Base-by-base conservation (phyloP, 805 yeast species). In the Saccharomyces eubayanus region DNA sequence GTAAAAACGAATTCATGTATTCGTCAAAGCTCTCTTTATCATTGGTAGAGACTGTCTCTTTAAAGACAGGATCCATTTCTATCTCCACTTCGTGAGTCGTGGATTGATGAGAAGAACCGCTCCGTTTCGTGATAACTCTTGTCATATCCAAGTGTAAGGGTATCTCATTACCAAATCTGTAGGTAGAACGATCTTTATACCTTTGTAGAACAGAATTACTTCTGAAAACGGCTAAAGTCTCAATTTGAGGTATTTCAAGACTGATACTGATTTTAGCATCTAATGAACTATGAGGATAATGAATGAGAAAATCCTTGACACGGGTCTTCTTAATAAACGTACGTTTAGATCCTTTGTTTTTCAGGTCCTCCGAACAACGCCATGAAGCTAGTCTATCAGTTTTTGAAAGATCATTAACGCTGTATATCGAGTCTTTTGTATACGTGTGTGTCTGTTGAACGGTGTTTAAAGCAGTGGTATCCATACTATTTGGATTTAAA, bases 351-450 rank as follows among this genome's bases (percentile, higher is more conserved):
- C 20, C 43, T 16, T 36, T 36, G 24, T 8, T 16, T 36, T 16
- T 36, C 8, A 36, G 43, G 43, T 36, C 11, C 16, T 36, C 43
- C 9, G 43, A 36, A 16, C 43, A 36, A 36, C 43, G 43, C 43
- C 43, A 36, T 2, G 43, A 36, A 36, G 43, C 20, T 36, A 36
- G 16, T 16, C 16, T 36, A 9, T 9, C 43, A 11, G 21, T 9
- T 36, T 36, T 36, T 56, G 82, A 82, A 50, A 87, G 74, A 51
- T 78, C 74, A 14, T 79, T 77, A 40, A 81, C 81, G 63, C 82
- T 80, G 59, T 82, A 84, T 51, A 83, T 77, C 41, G 77, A 74
- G 69, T 87, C 95, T 20, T 82, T 74, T 31, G 79, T 78, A 61
- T 84, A 84, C 1, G 84, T 76, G 57, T 83, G 43, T n/a, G 16